Conservation (phyloP, 306 rosid genomes). For the Sicyos edulis region DNA sequence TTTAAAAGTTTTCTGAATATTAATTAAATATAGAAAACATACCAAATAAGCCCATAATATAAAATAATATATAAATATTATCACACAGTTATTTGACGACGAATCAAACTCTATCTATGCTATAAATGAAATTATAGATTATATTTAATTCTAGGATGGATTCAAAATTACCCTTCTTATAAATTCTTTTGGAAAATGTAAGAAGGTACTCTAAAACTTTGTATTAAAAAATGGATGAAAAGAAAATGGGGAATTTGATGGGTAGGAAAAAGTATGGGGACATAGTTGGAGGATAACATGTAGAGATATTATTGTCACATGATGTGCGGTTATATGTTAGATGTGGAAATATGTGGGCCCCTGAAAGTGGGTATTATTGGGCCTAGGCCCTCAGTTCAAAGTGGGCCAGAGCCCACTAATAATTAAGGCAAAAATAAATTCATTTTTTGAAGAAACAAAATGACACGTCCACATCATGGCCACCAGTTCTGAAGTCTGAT, state of each 20-base stretch:
- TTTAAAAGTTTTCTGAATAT: no score
- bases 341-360: slow-evolving; percentile 17
- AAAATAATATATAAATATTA: no score
- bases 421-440: not conserved
- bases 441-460: not conserved
- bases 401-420: slow-evolving; percentile 19
- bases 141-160: no score
- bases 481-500: not conserved
- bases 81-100: no score
- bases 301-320: not conserved
- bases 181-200: no score
- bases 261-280: slow-evolving; percentile 7
- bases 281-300: slow-evolving; percentile 9
- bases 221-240: not conserved
- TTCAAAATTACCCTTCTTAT: no score
- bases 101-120: no score
- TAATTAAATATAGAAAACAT: no score
- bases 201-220: no score
- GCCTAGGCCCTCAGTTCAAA: slow-evolving; percentile 2
- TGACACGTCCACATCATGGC: slow-evolving; percentile 15
- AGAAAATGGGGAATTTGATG: not conserved
- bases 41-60: no score
- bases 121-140: no score
- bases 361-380: not conserved
- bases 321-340: slow-evolving; percentile 18